Evolutionary conservation across 2,329 filamentous ascomycete genomes (phyloP).

Genomic region (Ilyonectria destructans): DNA sequence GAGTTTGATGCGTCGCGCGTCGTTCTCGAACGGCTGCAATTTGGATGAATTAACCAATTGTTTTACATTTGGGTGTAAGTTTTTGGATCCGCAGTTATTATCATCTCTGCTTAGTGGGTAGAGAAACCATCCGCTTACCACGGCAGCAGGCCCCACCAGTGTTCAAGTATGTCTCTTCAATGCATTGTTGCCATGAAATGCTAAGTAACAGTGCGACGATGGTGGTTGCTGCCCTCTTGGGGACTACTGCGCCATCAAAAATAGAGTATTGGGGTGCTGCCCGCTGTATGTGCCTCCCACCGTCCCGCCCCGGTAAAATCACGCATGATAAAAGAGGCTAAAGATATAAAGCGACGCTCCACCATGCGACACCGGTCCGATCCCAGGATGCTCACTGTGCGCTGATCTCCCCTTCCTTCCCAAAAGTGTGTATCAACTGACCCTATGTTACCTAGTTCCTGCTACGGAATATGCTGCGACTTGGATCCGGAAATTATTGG

Average conservation of each 20-base stretch:
- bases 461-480: slow-evolving; percentile 8
- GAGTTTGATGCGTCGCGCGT: background rate
- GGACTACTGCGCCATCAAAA: slow-evolving; percentile 6
- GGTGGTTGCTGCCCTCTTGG: slow-evolving; percentile 9
- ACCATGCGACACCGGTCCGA: slow-evolving; percentile 2
- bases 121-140: background rate
- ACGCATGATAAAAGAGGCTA: background rate
- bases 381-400: slow-evolving; percentile 3
- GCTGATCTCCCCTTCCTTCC: background rate
- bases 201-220: slow-evolving; percentile 1
- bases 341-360: slow-evolving; percentile 3
- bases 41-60: too few species aligned
- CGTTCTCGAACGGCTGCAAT: too few species aligned
- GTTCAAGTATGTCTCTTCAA: slow-evolving; percentile 4
- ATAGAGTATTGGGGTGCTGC: background rate
- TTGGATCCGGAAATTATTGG: background rate
- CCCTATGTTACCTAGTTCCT: background rate
- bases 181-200: background rate
- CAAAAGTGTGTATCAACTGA: background rate
- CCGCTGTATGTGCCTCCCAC: background rate
- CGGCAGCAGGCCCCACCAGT: slow-evolving; percentile 1
- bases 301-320: background rate
- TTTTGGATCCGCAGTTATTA: too few species aligned
- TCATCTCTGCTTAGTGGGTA: too few species aligned
- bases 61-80: background rate